These are phyloP conservation scores for Porcisia deanei DNA, from an alignment of 208 protist genomes.

Conservation along the genomic window DNA sequence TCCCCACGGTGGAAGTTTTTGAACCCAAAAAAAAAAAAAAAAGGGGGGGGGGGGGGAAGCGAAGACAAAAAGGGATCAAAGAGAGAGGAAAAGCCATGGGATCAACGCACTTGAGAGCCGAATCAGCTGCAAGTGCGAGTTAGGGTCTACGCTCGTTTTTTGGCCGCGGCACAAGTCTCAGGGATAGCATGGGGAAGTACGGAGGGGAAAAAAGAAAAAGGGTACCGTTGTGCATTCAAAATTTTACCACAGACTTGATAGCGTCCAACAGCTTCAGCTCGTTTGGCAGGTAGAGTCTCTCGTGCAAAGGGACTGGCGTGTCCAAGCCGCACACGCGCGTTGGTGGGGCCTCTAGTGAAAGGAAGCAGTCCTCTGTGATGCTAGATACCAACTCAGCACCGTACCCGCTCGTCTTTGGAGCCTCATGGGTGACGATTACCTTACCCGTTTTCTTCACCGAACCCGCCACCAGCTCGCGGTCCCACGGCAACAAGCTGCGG, in stretches of 20 bases:
- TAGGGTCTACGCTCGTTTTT: not conserved
- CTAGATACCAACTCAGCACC: conserved; percentile 94
- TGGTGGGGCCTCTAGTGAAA: conserved; percentile 96
- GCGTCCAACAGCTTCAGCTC: conserved; percentile 87
- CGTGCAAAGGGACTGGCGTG: conserved; percentile 96
- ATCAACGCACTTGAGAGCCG: not conserved
- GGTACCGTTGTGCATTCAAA: conserved; percentile 18
- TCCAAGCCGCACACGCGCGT: conserved; percentile 96
- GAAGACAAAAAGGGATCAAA: no score
- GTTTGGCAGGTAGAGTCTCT: conserved; percentile 96
- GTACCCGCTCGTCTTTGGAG: conserved; percentile 94
- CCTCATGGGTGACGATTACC: conserved; percentile 94
- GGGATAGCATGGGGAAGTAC: not conserved
- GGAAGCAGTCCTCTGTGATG: conserved; percentile 94
- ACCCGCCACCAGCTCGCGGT: conserved; percentile 92
- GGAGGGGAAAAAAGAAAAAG: not conserved
- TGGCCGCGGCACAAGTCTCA: not conserved
- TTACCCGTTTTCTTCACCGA: conserved; percentile 95
- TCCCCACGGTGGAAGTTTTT: no score
- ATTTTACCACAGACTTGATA: conserved; percentile 51
- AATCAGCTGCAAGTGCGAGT: not conserved
- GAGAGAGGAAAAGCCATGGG: not conserved
- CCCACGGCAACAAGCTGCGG: conserved; percentile 95
- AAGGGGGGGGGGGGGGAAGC: not conserved
- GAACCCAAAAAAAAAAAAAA: not conserved